These are phyloP conservation scores for Biscogniauxia sp. DNA, from an alignment of 2,329 filamentous ascomycete genomes.

Conservation along the genomic window DNA sequence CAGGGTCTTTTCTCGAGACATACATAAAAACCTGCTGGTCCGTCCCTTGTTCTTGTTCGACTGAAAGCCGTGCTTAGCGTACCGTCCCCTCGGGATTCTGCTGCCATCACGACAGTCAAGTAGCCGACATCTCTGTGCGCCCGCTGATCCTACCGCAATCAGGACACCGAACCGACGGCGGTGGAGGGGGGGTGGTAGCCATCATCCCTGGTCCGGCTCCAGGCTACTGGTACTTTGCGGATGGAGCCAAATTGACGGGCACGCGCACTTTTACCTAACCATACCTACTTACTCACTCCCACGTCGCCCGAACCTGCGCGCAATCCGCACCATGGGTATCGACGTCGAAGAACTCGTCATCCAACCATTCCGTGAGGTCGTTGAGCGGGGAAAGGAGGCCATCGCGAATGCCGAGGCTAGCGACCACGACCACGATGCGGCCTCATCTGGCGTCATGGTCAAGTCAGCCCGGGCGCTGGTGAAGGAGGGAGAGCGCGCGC, in stretches of 20 bases:
- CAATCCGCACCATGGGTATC: conserved; percentile 19
- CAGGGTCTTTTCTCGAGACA: background rate
- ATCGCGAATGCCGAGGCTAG: conserved; percentile 31
- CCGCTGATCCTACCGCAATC: background rate
- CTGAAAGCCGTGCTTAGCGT: background rate
- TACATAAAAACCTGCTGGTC: background rate
- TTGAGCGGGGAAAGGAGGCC: conserved; percentile 39
- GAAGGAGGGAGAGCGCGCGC: conserved; percentile 38
- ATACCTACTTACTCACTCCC: background rate
- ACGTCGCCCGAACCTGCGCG: background rate
- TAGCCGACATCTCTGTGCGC: background rate
- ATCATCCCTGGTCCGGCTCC: background rate
- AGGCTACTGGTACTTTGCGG: background rate
- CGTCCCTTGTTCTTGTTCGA: background rate
- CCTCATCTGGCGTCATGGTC: conserved; percentile 29
- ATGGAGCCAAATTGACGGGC: background rate
- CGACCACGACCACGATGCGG: conserved; percentile 20
- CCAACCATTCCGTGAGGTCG: conserved; percentile 40
- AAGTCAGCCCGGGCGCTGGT: conserved; percentile 34
- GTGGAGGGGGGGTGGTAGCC: background rate
- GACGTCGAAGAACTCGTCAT: conserved; percentile 30
- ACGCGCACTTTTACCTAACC: background rate
- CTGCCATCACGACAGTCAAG: background rate
- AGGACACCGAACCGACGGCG: background rate
- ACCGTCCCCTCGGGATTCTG: background rate